phyloP scores from a whole-genome alignment of 2,329 filamentous ascomycete species.

The Cercospora sp. region DNA sequence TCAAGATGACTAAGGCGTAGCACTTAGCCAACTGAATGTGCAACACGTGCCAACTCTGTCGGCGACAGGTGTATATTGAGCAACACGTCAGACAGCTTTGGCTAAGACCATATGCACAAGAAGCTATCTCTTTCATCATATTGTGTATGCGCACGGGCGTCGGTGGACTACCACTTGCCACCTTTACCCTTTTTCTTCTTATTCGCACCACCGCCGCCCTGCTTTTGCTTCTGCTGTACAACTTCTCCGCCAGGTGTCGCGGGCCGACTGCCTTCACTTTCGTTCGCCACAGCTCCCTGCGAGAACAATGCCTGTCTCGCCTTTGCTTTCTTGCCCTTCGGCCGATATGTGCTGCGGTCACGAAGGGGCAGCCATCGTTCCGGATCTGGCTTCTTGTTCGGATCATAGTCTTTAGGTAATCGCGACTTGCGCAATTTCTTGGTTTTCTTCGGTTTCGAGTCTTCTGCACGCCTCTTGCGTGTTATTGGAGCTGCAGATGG shows the following conservation, averaged over 20 bases:
- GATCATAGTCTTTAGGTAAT: conserved; percentile 72
- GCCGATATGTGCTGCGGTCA: conserved; percentile 83
- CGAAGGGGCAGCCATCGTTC: conserved; percentile 91
- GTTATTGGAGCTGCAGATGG: conserved; percentile 28
- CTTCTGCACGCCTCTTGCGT: conserved; percentile 55
- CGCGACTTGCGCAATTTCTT: conserved; percentile 61
- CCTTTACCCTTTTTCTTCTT: conserved; percentile 43
- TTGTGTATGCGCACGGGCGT: neutral
- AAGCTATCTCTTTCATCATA: neutral
- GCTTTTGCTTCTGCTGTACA: conserved; percentile 49
- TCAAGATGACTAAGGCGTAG: no score
- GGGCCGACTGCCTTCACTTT: conserved; percentile 38
- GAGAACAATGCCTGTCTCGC: conserved; percentile 67
- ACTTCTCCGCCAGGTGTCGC: conserved; percentile 39
- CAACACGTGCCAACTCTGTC: no score
- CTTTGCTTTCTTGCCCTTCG: conserved; percentile 87
- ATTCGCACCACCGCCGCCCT: conserved; percentile 38
- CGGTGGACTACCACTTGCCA: conserved; percentile 28
- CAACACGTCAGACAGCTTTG: no score
- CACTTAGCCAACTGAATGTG: no score
- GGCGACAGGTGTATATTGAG: no score
- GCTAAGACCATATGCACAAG: no score
- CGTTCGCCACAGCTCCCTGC: conserved; percentile 78
- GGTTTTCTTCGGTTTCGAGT: conserved; percentile 51
- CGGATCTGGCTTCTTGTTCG: conserved; percentile 77